Base-by-base conservation (phyloP, 495 filamentous ascomycete species). In the Amphirosellinia nigrospora region DNA sequence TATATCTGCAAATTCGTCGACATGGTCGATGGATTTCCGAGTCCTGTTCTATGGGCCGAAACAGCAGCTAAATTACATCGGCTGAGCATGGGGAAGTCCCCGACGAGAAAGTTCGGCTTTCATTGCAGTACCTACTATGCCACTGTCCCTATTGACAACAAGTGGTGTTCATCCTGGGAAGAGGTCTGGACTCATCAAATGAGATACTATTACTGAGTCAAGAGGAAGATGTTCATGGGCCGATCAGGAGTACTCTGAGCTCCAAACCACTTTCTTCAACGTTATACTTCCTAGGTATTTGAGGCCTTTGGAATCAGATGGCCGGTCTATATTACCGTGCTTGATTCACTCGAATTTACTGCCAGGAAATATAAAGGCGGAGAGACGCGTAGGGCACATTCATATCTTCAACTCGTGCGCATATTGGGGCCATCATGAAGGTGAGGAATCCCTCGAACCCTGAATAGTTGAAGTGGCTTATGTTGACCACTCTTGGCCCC, bases 41-140 rank as follows among this genome's bases (percentile, higher is more conserved):
- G 45, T 62, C 10, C 71, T 16, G 66, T 70, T 7, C 55, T 60
- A 7, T 72, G 78, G 48, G 82, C 86, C 58, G 60, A 72, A 50
- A 68, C 73, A 7, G 59, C 73, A 19, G 74, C 87, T 5, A 77
- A 82, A 23, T 64, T 88, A 7, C 85, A 87, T 67, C 70, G 64
- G 21, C 78, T 79, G 3, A 78, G 77, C 61, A 74, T 63, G 61
- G 73, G 71, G 53, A 70, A 63, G 30, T 85, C 84, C 10, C 86
- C 85, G 3, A 81, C 73, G 23, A 83, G 82, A 6, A 81, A 82
- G 71, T 88, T 85, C 67, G 86, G 86, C 0, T 88, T 88, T 71
- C 80, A 83, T 53, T 70, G 82, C 11, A 76, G 80, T 1, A 88
- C 85, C 2, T 82, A 79, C 70, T 77, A 78, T 21, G 84, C 82